Evolutionary conservation across 208 protist genomes (phyloP).

Genomic region (Acanthamoeba polyphaga): DNA sequence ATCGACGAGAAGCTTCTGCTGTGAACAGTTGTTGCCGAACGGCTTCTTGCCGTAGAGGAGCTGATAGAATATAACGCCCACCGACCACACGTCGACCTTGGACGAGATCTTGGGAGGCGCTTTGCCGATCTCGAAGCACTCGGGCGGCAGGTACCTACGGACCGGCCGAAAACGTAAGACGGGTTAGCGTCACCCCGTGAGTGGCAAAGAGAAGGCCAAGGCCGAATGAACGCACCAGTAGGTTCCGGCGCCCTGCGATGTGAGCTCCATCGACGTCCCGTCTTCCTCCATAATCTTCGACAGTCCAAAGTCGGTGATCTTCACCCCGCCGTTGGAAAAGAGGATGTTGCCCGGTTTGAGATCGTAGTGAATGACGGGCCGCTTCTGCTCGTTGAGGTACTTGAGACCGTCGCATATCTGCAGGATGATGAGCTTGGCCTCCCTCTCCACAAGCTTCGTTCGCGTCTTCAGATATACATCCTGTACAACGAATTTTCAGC

Average conservation of each 20-base stretch:
- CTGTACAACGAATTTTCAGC: background rate
- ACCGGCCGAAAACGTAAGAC: background rate
- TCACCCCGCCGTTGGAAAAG: conserved; percentile 88
- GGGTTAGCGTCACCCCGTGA: background rate
- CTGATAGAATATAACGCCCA: conserved; percentile 96
- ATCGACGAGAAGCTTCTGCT: conserved; percentile 84
- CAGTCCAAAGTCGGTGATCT: conserved; percentile 98
- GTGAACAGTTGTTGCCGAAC: conserved; percentile 95
- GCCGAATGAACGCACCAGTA: conserved; percentile 91
- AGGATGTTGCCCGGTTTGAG: conserved; percentile 91
- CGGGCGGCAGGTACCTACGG: conserved; percentile 94
- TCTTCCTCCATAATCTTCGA: conserved; percentile 94
- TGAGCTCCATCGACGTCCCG: conserved; percentile 94
- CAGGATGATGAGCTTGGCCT: conserved; percentile 93
- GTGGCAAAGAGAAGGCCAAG: background rate
- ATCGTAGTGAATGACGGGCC: conserved; percentile 95
- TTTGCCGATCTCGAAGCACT: conserved; percentile 94
- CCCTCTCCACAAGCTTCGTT: conserved; percentile 91
- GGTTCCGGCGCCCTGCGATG: conserved; percentile 96
- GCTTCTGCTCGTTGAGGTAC: conserved; percentile 92
- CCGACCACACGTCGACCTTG: conserved; percentile 94
- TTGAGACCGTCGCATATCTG: conserved; percentile 95
- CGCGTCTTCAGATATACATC: conserved; percentile 92
- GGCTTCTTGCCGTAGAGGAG: conserved; percentile 96
- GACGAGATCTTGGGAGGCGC: conserved; percentile 90